phyloP scores from a whole-genome alignment of 345 rosid genomes.

The Populus deltoides region DNA sequence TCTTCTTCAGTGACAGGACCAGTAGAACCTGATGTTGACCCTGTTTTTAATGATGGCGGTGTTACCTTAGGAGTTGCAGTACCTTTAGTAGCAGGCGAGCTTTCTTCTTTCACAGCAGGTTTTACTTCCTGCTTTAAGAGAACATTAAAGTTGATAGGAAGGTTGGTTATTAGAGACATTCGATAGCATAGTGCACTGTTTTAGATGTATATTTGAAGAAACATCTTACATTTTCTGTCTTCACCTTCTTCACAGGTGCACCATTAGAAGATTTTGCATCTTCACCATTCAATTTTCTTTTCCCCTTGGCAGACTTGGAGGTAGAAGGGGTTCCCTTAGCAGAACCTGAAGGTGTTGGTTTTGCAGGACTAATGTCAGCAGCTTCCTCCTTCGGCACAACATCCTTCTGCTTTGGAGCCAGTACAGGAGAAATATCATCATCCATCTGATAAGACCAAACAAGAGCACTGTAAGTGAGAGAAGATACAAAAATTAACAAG shows the following conservation, averaged over 20 bases:
- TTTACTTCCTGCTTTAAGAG: conserved; percentile 28
- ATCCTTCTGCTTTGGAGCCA: conserved; percentile 68
- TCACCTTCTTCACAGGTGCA: conserved; percentile 70
- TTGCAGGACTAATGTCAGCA: conserved; percentile 61
- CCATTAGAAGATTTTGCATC: conserved; percentile 60
- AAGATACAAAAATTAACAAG: background rate
- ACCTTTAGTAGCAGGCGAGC: conserved; percentile 29
- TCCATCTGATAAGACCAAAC: conserved; percentile 47
- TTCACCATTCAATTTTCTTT: conserved; percentile 72
- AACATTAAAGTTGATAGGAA: background rate
- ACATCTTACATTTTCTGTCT: conserved; percentile 70
- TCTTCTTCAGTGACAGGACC: conserved; percentile 90
- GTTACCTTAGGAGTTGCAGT: conserved; percentile 40
- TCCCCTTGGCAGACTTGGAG: conserved; percentile 76
- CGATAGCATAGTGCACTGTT: background rate
- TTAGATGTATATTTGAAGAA: background rate
- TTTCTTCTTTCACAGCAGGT: conserved; percentile 27
- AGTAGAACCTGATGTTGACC: conserved; percentile 37
- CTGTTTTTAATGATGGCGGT: conserved; percentile 42
- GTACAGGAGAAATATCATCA: conserved; percentile 57
- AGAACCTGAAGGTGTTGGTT: conserved; percentile 58
- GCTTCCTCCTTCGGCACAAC: conserved; percentile 66
- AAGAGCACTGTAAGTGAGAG: background rate
- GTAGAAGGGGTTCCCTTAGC: conserved; percentile 65
- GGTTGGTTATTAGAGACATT: background rate